A percentile compares a stretch with the other conserved stretches of the same genome.
These are phyloP conservation scores for Kondoa subrosea DNA, from an alignment of 768 basidiomycete species.

Conservation along the genomic window DNA sequence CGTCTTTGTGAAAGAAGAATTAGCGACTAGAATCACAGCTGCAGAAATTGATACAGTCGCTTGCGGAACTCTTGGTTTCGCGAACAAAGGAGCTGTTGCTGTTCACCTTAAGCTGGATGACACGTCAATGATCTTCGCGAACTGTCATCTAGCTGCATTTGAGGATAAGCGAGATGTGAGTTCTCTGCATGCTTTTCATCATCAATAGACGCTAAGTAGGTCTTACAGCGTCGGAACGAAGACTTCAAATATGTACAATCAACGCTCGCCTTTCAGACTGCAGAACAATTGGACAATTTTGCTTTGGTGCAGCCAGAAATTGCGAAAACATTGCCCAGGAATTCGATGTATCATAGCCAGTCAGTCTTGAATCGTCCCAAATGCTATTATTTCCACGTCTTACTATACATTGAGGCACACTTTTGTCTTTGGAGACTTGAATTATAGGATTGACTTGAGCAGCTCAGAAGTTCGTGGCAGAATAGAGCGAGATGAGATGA, in stretches of 20 bases:
- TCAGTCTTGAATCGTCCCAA: slow-evolving; percentile 4
- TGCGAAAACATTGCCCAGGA: background rate
- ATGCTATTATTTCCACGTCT: slow-evolving; percentile 22
- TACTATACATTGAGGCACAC: background rate
- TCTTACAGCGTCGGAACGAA: background rate
- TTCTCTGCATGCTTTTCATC: slow-evolving; percentile 7
- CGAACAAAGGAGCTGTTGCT: slow-evolving; percentile 2
- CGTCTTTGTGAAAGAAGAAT: background rate
- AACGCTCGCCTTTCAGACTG: background rate
- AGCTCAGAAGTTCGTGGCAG: slow-evolving; percentile 23
- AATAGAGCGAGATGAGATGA: slow-evolving; percentile 24
- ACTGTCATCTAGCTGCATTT: slow-evolving; percentile 14
- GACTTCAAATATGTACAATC: background rate
- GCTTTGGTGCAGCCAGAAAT: background rate
- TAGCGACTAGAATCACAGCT: background rate
- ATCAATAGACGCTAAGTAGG: slow-evolving; percentile 1
- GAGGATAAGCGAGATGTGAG: slow-evolving; percentile 9
- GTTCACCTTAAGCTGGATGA: slow-evolving; percentile 4
- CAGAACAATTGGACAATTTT: background rate
- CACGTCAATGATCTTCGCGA: slow-evolving; percentile 6
- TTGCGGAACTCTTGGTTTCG: background rate
- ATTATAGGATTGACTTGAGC: slow-evolving; percentile 29
- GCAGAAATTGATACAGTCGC: background rate
- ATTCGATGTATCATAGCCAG: background rate
- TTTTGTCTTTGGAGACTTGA: slow-evolving; percentile 29